phyloP scores from a whole-genome alignment of 371 early-diverging fungal species.

The Batrachochytrium dendrobatidis region DNA sequence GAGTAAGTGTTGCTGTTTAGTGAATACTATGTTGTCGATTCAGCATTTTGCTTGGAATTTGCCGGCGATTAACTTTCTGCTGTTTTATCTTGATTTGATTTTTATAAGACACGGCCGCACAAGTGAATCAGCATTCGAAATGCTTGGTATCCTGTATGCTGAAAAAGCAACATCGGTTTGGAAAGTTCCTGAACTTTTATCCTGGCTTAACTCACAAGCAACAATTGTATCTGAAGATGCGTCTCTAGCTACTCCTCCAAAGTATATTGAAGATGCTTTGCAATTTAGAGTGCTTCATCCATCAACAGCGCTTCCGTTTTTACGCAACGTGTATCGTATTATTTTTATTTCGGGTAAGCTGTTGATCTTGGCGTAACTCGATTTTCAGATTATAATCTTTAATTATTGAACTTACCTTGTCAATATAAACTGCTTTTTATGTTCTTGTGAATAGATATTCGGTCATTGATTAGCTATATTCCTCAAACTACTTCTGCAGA shows the following conservation, averaged over 20 bases:
- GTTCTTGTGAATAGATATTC: slow-evolving; percentile 36
- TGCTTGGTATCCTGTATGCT: slow-evolving; percentile 50
- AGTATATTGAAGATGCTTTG: neutral
- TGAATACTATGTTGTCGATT: slow-evolving; percentile 8
- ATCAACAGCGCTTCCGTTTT: too few species aligned
- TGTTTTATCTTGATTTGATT: too few species aligned
- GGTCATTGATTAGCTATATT: slow-evolving; percentile 39
- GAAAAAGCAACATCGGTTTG: slow-evolving; percentile 56
- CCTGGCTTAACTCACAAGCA: slow-evolving; percentile 19
- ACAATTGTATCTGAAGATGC: neutral
- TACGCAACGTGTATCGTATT: slow-evolving; percentile 63
- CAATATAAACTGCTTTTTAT: too few species aligned
- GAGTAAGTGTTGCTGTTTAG: neutral
- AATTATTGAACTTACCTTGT: too few species aligned
- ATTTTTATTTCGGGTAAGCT: slow-evolving; percentile 52
- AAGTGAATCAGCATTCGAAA: slow-evolving; percentile 15
- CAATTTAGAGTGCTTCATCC: too few species aligned
- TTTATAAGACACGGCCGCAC: slow-evolving; percentile 7
- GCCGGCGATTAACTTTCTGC: neutral
- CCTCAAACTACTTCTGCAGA: slow-evolving; percentile 19
- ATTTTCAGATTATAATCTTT: neutral
- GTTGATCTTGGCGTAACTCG: neutral
- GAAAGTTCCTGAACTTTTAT: slow-evolving; percentile 62
- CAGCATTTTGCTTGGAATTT: slow-evolving; percentile 16
- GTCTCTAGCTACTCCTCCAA: neutral